Conservation (phyloP, 2,329 filamentous ascomycete genomes). For the Microcyclospora pomicola region DNA sequence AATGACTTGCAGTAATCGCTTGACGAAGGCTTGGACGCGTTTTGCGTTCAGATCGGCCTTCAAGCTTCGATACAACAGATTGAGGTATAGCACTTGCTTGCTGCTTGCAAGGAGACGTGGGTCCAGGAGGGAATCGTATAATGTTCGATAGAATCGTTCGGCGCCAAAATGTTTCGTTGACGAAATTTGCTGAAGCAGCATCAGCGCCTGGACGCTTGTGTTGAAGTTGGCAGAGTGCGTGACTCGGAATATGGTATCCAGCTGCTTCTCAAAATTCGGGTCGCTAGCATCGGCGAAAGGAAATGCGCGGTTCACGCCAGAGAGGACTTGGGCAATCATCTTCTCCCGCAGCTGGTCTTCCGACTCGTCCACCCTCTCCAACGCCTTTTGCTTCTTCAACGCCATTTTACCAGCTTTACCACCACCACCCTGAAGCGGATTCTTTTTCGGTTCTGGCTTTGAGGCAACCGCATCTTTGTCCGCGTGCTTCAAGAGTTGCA, state of each 20-base stretch:
- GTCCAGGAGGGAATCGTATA: slow-evolving; percentile 90
- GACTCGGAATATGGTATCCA: slow-evolving; percentile 88
- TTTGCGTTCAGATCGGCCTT: slow-evolving; percentile 85
- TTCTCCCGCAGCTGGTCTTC: slow-evolving; percentile 66
- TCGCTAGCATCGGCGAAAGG: slow-evolving; percentile 79
- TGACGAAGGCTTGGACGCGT: slow-evolving; percentile 89
- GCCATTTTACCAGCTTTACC: slow-evolving; percentile 41
- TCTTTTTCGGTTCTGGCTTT: slow-evolving; percentile 17
- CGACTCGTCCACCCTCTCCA: slow-evolving; percentile 24
- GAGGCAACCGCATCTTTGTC: slow-evolving; percentile 18
- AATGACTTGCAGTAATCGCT: slow-evolving; percentile 77
- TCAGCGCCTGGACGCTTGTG: slow-evolving; percentile 87
- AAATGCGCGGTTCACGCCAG: slow-evolving; percentile 89
- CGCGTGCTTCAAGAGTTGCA: slow-evolving; percentile 59
- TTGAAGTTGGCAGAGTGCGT: slow-evolving; percentile 99
- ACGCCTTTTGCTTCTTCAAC: slow-evolving; percentile 30
- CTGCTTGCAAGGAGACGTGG: slow-evolving; percentile 78
- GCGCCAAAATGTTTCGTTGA: slow-evolving; percentile 64
- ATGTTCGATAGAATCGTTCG: slow-evolving; percentile 85
- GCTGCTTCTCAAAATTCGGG: slow-evolving; percentile 67
- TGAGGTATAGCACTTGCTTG: slow-evolving; percentile 90
- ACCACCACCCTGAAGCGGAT: slow-evolving; percentile 37
- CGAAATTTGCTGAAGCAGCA: slow-evolving; percentile 87
- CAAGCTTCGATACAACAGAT: slow-evolving; percentile 73
- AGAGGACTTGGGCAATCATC: slow-evolving; percentile 78